Percentiles rank a stretch among this genome's conserved stretches.
Conservation (phyloP, 768 basidiomycete species). For the Psilocybe subaeruginosa region DNA sequence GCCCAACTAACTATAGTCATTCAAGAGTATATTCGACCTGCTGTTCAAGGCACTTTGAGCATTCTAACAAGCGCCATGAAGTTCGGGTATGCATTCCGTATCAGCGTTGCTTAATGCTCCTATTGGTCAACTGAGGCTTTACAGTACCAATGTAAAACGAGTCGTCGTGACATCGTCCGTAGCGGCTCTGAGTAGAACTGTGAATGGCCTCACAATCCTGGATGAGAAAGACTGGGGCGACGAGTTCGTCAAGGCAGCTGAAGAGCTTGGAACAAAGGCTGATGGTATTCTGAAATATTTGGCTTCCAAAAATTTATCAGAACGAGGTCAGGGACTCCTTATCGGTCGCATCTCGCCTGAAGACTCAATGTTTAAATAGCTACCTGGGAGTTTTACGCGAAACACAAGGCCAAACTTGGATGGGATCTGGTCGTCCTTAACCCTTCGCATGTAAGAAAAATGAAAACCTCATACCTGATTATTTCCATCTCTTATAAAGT, state of each 20-base stretch:
- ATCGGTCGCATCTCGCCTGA: too few species aligned
- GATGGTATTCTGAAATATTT: slow-evolving; percentile 42
- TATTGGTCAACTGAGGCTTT: too few species aligned
- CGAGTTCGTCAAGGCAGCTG: slow-evolving; percentile 43
- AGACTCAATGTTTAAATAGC: slow-evolving; percentile 21
- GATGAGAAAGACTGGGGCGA: slow-evolving; percentile 67
- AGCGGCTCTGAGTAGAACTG: too few species aligned
- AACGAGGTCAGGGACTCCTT: slow-evolving; percentile 44
- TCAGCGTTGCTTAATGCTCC: neutral
- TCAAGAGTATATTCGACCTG: slow-evolving; percentile 41
- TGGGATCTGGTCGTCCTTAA: slow-evolving; percentile 58
- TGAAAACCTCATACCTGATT: neutral
- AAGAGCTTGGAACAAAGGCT: slow-evolving; percentile 43
- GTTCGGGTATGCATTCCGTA: neutral
- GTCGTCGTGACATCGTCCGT: too few species aligned
- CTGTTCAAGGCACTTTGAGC: slow-evolving; percentile 68
- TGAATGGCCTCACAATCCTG: too few species aligned
- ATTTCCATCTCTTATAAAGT: too few species aligned
- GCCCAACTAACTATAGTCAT: neutral
- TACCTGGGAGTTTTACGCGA: slow-evolving; percentile 44
- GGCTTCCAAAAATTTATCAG: slow-evolving; percentile 69
- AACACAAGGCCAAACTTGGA: slow-evolving; percentile 41
- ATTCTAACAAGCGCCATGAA: slow-evolving; percentile 56
- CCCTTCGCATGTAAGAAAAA: slow-evolving; percentile 39
- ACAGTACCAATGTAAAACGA: too few species aligned